Base-by-base conservation (phyloP, 306 rosid genomes). In the Cucumis hystrix region DNA sequence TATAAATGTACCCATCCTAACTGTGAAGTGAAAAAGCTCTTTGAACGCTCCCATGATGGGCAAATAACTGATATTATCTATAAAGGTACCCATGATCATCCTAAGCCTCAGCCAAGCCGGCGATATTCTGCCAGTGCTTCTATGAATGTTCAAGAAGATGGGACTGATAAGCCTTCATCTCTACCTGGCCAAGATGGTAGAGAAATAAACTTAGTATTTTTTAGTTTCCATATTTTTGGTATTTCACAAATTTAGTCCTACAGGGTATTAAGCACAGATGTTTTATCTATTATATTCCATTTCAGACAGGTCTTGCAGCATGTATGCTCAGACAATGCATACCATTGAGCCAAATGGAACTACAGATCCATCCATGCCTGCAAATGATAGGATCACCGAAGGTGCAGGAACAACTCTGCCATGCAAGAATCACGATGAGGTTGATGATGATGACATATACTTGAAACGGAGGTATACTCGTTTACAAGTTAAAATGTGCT, bases 11-110 rank as follows among this genome's bases (percentile, higher is more conserved):
- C 97, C 17, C 96, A 95, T 82, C 98, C 99, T 39, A 89, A 88
- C 83, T 95, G 99, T 85, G 99, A 95, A 88, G 99, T 95, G 87
- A 95, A 95, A 81, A 95, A 95, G 80, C 89, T 95, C 35, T 95
- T 95, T 69, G 97, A 95, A 87, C 96, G 97, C 72, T 87, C 96
- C 77, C 89, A 90, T 80, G 97, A 95, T 25, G 99, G 99, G 69
- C 99, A 90, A 81, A 92, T 95, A 82, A 88, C 91, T 17, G 99
- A 95, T 89, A 92, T 95, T 78, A 81, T 95, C 83, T 95, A 95
- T 87, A 95, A 92, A 83, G 99, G 99, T 73, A 87, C 88, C 63
- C 99, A 95, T 82, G 97, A 92, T 86, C 99, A 95, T 84, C 96
- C 99, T 76, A 95, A 92, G 81, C 99, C 97, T 84, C 99, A 86